These are phyloP conservation scores for Candida sanyaensis DNA, from an alignment of 1,139 yeast species.

Conservation along the genomic window DNA sequence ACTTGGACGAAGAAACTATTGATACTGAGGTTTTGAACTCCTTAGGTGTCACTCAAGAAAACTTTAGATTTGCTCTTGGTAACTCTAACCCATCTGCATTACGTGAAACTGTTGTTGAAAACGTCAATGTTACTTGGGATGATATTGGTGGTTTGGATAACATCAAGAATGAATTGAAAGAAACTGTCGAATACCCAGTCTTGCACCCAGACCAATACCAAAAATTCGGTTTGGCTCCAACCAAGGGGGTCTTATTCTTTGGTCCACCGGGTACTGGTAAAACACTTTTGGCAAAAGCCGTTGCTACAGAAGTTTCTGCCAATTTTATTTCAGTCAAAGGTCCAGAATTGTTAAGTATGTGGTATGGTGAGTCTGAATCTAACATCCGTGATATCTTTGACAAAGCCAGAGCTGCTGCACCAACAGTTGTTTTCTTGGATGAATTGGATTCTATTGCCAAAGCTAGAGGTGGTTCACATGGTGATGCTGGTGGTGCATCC, in stretches of 20 bases:
- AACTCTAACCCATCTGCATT: constrained; percentile 98
- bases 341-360: constrained; percentile 96
- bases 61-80: constrained; percentile 96
- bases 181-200: constrained; percentile 98
- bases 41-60: constrained; percentile 97
- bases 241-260: constrained; percentile 96
- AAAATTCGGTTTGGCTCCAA: constrained; percentile 95
- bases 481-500: constrained; percentile 98
- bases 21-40: constrained; percentile 97
- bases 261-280: constrained; percentile 99
- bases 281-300: constrained; percentile 95
- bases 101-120: constrained; percentile 98
- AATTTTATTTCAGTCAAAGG: constrained; percentile 97
- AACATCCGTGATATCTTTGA: constrained; percentile 96
- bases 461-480: constrained; percentile 89
- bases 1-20: constrained; percentile 95
- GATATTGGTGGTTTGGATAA: constrained; percentile 95
- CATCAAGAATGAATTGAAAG: constrained; percentile 94
- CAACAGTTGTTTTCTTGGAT: constrained; percentile 95
- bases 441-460: constrained; percentile 98
- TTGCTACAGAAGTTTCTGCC: constrained; percentile 96
- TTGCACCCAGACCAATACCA: constrained; percentile 98
- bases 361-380: constrained; percentile 99
- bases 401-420: constrained; percentile 99
- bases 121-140: constrained; percentile 98